Percentiles rank a stretch among this genome's conserved stretches.
Evolutionary conservation across 2,329 filamentous ascomycete species (phyloP).

Genomic region (Akanthomyces lecanii): DNA sequence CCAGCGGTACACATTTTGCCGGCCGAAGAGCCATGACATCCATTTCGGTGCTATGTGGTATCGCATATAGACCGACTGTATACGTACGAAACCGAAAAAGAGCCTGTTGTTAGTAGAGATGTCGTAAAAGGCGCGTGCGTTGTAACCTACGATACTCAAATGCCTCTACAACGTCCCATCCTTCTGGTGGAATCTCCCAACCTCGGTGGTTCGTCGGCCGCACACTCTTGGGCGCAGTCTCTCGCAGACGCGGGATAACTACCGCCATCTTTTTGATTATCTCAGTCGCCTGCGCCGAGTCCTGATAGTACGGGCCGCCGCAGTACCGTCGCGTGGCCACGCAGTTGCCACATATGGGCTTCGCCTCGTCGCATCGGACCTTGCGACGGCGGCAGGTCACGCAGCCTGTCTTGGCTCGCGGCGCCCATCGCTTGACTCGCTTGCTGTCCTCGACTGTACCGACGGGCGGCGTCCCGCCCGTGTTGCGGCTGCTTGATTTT

Average conservation of each 20-base stretch:
- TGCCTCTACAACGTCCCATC: constrained; percentile 14
- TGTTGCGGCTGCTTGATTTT: not conserved
- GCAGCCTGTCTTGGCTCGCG: constrained; percentile 10
- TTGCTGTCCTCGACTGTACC: not conserved
- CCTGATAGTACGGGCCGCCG: constrained; percentile 13
- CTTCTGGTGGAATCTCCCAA: constrained; percentile 7
- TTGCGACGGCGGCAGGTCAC: constrained; percentile 12
- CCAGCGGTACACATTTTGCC: not conserved
- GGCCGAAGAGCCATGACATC: not conserved
- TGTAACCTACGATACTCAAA: constrained; percentile 12
- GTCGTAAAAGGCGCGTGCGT: too few species aligned
- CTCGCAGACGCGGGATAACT: not conserved
- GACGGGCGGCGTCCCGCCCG: not conserved
- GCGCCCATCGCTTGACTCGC: constrained; percentile 13
- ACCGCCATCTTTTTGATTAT: not conserved
- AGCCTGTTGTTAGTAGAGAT: not conserved
- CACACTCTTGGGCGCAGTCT: constrained; percentile 9
- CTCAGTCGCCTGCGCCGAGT: constrained; percentile 7
- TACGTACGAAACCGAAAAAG: too few species aligned
- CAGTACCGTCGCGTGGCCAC: constrained; percentile 14
- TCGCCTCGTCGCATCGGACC: constrained; percentile 13
- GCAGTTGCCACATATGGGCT: constrained; percentile 15
- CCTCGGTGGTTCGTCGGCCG: constrained; percentile 9
- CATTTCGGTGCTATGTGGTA: not conserved
- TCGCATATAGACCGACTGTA: not conserved